Evolutionary conservation across 768 basidiomycete species (phyloP), one percentile per base, ranked within the genome.

Genomic region (Tulasnella calospora): DNA sequence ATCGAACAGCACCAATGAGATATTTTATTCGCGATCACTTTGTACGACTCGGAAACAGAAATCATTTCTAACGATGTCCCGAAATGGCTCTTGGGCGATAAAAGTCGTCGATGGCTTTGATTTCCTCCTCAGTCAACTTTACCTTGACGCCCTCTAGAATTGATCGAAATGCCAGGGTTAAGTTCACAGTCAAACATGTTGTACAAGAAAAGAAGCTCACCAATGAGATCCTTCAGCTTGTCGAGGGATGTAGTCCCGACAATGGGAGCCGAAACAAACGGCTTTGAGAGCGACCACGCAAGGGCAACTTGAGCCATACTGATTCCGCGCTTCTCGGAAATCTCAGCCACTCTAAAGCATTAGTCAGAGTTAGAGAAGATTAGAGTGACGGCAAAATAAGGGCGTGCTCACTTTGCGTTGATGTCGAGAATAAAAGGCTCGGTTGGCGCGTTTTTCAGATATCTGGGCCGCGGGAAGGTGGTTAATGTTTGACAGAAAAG

Each of bases 151-250:
- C 76, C 33, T 17, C 76, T 77, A 33, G 17, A 67, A 57, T 57
- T 4, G 0, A 30, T 27, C 9, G 73, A 8, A 74, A 55, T 57
- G 10, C 35, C 44, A 8, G 19, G 40, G 3, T 38, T 38, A 40
- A 51, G 4, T 17, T 57, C 36, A 19, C n/a, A 9, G 30, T 40
- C n/a, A 21, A 30, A 17, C 3, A 27, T n/a, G 7, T 12, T 21
- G 3, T 8, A 51, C 23, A n/a, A 67, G n/a, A n/a, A n/a, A n/a
- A n/a, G n/a, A n/a, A n/a, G n/a, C 83, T 73, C 82, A 87, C 88
- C 87, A 73, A 90, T 85, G n/a, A 90, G 81, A 75, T 91, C 89
- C 36, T 86, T 82, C 35, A 78, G 33, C 23, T 78, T 78, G 8
- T 78, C 70, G 17, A 78, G 13, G 67, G 61, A 71, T 5, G 77